A percentile compares a stretch with the other conserved stretches of the same genome.
These are phyloP conservation scores for Decorospora gaudefroyi DNA, from an alignment of 2,329 filamentous ascomycete species.

Conservation along the genomic window DNA sequence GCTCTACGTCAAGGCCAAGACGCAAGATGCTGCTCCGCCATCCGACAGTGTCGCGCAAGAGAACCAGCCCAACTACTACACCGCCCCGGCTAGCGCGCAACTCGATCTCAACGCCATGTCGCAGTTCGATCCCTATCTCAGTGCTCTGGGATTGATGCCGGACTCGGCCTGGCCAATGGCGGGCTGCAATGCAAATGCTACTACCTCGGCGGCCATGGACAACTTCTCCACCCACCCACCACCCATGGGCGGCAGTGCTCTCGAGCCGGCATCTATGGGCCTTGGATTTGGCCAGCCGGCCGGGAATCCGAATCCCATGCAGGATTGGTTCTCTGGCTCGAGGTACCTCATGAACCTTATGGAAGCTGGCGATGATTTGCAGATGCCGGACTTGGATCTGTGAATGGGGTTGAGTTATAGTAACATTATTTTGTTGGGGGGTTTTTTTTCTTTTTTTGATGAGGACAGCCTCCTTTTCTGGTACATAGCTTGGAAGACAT, in stretches of 20 bases:
- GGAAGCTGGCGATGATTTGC: constrained; percentile 59
- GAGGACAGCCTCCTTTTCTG: too few species aligned
- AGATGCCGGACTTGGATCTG: constrained; percentile 38
- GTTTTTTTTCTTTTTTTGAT: too few species aligned
- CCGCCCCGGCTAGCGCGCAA: constrained; percentile 15
- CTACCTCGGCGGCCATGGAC: constrained; percentile 11
- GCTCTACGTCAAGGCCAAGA: constrained; percentile 66
- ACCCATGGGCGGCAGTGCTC: background rate
- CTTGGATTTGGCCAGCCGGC: constrained; percentile 14
- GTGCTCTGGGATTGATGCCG: constrained; percentile 65
- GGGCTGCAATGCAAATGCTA: constrained; percentile 10
- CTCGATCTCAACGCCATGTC: constrained; percentile 36
- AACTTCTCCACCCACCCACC: constrained; percentile 8
- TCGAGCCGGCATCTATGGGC: constrained; percentile 4
- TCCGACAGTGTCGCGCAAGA: constrained; percentile 6
- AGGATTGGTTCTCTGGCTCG: constrained; percentile 69
- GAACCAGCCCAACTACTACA: constrained; percentile 20
- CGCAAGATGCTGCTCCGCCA: constrained; percentile 43
- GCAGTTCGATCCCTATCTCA: constrained; percentile 67
- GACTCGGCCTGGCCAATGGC: constrained; percentile 35
- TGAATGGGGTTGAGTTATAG: too few species aligned
- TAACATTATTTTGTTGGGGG: too few species aligned
- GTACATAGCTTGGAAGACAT: too few species aligned
- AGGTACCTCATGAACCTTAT: constrained; percentile 67
- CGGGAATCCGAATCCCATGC: constrained; percentile 54